Percentiles rank a stretch among this genome's conserved stretches.
These are phyloP conservation scores for Cymbopogon citratus DNA, from an alignment of 176 grass and related monocot species.

Conservation along the genomic window DNA sequence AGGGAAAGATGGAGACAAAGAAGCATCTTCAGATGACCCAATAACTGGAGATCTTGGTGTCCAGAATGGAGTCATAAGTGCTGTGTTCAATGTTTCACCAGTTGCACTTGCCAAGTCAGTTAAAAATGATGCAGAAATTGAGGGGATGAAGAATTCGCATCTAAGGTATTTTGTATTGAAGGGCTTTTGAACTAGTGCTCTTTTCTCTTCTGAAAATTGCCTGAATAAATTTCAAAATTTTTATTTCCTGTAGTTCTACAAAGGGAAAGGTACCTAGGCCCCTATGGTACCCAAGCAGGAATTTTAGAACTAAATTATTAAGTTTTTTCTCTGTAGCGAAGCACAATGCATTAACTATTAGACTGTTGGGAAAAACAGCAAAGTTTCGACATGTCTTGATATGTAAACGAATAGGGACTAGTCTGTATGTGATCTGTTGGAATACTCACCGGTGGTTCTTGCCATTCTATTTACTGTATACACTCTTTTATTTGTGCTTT, in stretches of 20 bases:
- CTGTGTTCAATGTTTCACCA: slow-evolving; percentile 65
- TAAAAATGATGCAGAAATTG: slow-evolving; percentile 88
- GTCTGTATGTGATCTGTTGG: background rate
- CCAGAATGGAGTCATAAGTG: slow-evolving; percentile 34
- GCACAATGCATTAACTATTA: background rate
- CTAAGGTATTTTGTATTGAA: slow-evolving; percentile 66
- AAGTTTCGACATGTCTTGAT: background rate
- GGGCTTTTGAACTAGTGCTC: background rate
- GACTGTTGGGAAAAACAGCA: background rate
- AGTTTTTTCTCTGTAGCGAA: background rate
- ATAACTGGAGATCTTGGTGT: slow-evolving; percentile 14
- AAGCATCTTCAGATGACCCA: background rate
- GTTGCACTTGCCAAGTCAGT: slow-evolving; percentile 71
- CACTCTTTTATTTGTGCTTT: background rate
- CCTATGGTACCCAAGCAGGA: background rate
- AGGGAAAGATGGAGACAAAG: slow-evolving; percentile 3
- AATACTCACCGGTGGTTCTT: background rate
- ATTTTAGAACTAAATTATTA: background rate
- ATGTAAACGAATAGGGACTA: background rate
- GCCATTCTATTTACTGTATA: background rate
- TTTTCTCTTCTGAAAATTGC: background rate
- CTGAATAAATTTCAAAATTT: background rate
- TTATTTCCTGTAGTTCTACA: slow-evolving; percentile 2
- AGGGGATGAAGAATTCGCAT: slow-evolving; percentile 81
- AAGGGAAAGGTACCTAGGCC: background rate